A percentile compares a stretch with the other conserved stretches of the same genome.
Conservation (phyloP, 371 early-diverging fungal species). For the Syncephalis plumigaleata region DNA sequence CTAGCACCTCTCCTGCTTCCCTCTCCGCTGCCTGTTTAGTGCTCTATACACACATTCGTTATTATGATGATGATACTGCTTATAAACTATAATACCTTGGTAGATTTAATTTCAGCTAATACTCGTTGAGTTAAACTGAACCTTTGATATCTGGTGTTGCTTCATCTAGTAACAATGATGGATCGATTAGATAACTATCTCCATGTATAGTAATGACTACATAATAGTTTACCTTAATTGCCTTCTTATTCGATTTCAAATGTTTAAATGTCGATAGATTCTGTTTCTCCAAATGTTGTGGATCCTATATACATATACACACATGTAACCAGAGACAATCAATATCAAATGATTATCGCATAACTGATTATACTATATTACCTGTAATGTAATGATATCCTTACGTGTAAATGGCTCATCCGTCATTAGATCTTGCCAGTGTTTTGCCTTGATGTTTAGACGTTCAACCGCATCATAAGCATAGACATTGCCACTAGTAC, state of each 20-base stretch:
- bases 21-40: conserved; percentile 8
- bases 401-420: conserved; percentile 71
- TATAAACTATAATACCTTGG: neutral
- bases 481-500: conserved; percentile 76
- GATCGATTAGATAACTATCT: too few relatives aligned
- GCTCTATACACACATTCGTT: conserved; percentile 12
- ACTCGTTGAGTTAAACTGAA: neutral
- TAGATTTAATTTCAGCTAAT: neutral
- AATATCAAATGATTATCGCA: neutral
- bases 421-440: conserved; percentile 74
- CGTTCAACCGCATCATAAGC: conserved; percentile 72
- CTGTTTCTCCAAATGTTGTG: conserved; percentile 51
- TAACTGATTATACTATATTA: conserved; percentile 5
- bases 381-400: conserved; percentile 77
- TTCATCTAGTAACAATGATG: too few relatives aligned
- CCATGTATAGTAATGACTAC: neutral
- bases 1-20: too few relatives aligned
- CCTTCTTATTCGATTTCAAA: conserved; percentile 43
- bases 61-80: neutral
- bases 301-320: conserved; percentile 36
- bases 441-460: conserved; percentile 65
- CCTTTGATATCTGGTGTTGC: too few relatives aligned
- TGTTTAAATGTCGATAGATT: conserved; percentile 59
- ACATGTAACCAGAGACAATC: neutral
- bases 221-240: conserved; percentile 25